Percentiles rank a stretch among this genome's conserved stretches.
These are phyloP conservation scores for Helotiales sp. DNA, from an alignment of 2,329 filamentous ascomycete species.

Conservation along the genomic window DNA sequence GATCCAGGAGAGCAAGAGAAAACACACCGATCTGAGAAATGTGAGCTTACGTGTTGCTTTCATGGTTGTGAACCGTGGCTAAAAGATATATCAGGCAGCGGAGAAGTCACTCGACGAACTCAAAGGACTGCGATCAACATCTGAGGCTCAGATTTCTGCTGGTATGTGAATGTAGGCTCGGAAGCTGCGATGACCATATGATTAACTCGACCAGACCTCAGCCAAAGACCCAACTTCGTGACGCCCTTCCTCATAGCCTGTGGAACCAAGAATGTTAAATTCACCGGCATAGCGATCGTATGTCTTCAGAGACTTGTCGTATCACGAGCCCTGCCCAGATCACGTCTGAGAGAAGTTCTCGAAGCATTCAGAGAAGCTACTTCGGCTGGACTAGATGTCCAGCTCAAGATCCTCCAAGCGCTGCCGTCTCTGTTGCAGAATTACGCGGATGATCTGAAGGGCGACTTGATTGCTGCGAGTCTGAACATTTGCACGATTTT, in stretches of 20 bases:
- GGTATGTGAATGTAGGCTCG: constrained; percentile 34
- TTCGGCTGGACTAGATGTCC: constrained; percentile 81
- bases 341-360: constrained; percentile 82
- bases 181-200: not conserved
- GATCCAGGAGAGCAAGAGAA: constrained; percentile 94
- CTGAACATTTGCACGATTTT: constrained; percentile 91
- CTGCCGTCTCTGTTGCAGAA: constrained; percentile 89
- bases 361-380: constrained; percentile 87
- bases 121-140: constrained; percentile 73
- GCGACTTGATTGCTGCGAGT: constrained; percentile 78
- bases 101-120: constrained; percentile 93
- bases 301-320: constrained; percentile 90
- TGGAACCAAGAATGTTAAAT: constrained; percentile 85
- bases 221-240: constrained; percentile 80
- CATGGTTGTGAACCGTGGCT: constrained; percentile 24
- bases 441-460: constrained; percentile 80
- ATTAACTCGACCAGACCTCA: constrained; percentile 66
- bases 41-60: constrained; percentile 50
- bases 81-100: constrained; percentile 66
- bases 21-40: constrained; percentile 87
- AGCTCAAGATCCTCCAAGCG: constrained; percentile 93
- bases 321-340: constrained; percentile 76
- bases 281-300: constrained; percentile 84
- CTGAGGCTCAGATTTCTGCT: constrained; percentile 62
- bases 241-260: constrained; percentile 95